These are phyloP conservation scores for Blastobotrys robertii DNA, from an alignment of 805 yeast genomes.

Conservation along the genomic window DNA sequence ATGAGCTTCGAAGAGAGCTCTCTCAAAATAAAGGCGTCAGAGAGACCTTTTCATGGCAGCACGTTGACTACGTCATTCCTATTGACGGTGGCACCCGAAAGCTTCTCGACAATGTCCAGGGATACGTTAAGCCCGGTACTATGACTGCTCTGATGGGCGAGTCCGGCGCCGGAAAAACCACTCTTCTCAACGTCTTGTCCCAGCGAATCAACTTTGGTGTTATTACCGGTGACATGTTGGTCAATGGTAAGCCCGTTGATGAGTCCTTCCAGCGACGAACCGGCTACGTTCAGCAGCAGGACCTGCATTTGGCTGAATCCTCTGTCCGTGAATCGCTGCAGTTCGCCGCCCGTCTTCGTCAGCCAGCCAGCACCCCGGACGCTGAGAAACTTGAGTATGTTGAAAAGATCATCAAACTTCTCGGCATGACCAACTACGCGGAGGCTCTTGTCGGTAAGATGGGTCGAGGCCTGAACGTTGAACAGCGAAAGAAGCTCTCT, in stretches of 20 bases:
- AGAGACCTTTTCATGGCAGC: slow-evolving; percentile 53
- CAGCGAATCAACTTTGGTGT: slow-evolving; percentile 64
- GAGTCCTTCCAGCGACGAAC: slow-evolving; percentile 64
- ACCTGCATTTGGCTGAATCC: slow-evolving; percentile 56
- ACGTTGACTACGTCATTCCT: slow-evolving; percentile 49
- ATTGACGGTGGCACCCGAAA: slow-evolving; percentile 30
- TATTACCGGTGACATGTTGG: slow-evolving; percentile 61
- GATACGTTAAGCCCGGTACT: slow-evolving; percentile 74
- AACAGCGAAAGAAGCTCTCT: slow-evolving; percentile 57
- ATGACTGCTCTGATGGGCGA: slow-evolving; percentile 79
- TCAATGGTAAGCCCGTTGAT: slow-evolving; percentile 56
- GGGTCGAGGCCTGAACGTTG: slow-evolving; percentile 64
- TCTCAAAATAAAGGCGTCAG: slow-evolving; percentile 25
- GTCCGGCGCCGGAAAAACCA: slow-evolving; percentile 83
- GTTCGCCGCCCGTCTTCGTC: slow-evolving; percentile 66
- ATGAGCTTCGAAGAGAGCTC: slow-evolving; percentile 19
- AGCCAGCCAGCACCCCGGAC: slow-evolving; percentile 46
- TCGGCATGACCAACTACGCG: slow-evolving; percentile 61
- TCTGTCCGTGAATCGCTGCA: slow-evolving; percentile 68
- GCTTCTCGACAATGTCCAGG: slow-evolving; percentile 43
- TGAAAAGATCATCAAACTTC: slow-evolving; percentile 52
- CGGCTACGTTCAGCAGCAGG: slow-evolving; percentile 78
- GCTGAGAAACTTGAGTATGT: slow-evolving; percentile 58
- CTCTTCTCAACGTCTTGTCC: slow-evolving; percentile 61
- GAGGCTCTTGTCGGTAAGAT: slow-evolving; percentile 74